phyloP scores from a whole-genome alignment of 805 yeast genomes.

The Suhomyces tanzawaensis region DNA sequence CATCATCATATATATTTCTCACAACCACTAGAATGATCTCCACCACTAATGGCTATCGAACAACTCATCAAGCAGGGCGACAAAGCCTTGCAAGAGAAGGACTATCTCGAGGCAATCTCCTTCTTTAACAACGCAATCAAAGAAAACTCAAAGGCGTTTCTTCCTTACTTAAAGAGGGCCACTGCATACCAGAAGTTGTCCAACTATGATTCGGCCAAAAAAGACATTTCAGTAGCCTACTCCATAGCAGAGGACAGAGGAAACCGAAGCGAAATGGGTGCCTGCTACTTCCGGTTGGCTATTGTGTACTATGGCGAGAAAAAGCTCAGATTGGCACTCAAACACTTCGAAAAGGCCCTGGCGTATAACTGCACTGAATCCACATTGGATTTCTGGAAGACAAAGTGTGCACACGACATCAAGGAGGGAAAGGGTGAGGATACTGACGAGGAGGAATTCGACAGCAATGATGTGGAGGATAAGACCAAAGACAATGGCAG shows the following conservation, averaged over 20 bases:
- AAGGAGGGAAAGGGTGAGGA: conserved; percentile 19
- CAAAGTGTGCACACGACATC: conserved; percentile 33
- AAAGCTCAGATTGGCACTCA: conserved; percentile 39
- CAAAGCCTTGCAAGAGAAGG: conserved; percentile 24
- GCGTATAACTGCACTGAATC: conserved; percentile 43
- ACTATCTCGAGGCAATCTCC: conserved; percentile 45
- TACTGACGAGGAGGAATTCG: conserved; percentile 1
- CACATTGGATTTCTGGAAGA: conserved; percentile 48
- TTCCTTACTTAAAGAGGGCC: conserved; percentile 48
- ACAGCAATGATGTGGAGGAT: neutral
- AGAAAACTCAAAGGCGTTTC: conserved; percentile 44
- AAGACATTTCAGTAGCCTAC: conserved; percentile 45
- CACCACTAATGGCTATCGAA: too few species aligned
- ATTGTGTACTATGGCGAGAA: conserved; percentile 45
- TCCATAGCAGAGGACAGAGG: conserved; percentile 46
- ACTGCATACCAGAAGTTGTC: conserved; percentile 47
- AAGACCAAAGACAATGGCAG: neutral
- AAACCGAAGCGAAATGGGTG: conserved; percentile 45
- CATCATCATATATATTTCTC: too few species aligned
- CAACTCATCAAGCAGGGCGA: conserved; percentile 35
- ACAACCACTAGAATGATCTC: too few species aligned
- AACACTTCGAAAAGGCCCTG: conserved; percentile 41
- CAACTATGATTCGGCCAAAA: conserved; percentile 47
- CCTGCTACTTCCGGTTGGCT: conserved; percentile 49
- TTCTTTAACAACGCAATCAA: conserved; percentile 38